phyloP scores from a whole-genome alignment of 495 filamentous ascomycete genomes.

The Lindgomyces ingoldianus region DNA sequence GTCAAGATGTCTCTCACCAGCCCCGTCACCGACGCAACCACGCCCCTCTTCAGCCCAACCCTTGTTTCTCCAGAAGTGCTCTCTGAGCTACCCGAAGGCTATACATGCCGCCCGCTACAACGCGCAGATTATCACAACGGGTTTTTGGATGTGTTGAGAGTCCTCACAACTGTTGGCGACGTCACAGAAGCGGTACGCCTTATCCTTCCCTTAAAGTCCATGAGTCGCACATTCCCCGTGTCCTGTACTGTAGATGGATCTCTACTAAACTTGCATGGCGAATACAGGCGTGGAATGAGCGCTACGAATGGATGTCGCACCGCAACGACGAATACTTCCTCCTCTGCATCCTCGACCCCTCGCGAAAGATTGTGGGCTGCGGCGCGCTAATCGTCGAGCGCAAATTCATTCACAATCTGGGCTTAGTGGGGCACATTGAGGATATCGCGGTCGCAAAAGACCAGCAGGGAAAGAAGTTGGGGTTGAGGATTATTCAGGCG shows the following conservation, averaged over 20 bases:
- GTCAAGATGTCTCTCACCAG: conserved; percentile 5
- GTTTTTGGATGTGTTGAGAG: conserved; percentile 87
- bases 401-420: conserved; percentile 78
- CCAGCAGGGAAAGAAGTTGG: conserved; percentile 96
- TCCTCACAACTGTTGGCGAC: conserved; percentile 90
- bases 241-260: not conserved
- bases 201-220: not conserved
- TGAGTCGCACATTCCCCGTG: conserved; percentile 21
- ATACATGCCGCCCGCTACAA: conserved; percentile 78
- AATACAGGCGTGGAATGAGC: conserved; percentile 61
- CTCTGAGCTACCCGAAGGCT: conserved; percentile 71
- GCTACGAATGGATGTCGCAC: conserved; percentile 80
- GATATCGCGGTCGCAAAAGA: conserved; percentile 93
- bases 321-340: conserved; percentile 83
- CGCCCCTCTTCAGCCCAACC: conserved; percentile 69
- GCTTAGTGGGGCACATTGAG: conserved; percentile 92
- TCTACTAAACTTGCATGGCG: not conserved
- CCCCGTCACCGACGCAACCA: conserved; percentile 16
- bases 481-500: conserved; percentile 88
- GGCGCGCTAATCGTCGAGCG: conserved; percentile 83
- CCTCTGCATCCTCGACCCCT: conserved; percentile 75
- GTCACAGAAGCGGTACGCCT: conserved; percentile 60
- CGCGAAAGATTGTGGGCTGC: conserved; percentile 74
- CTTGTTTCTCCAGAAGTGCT: conserved; percentile 78
- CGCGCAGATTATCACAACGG: conserved; percentile 73